Evolutionary conservation across 139 green algal genomes (phyloP).

Genomic region (Nannochloris sp.): DNA sequence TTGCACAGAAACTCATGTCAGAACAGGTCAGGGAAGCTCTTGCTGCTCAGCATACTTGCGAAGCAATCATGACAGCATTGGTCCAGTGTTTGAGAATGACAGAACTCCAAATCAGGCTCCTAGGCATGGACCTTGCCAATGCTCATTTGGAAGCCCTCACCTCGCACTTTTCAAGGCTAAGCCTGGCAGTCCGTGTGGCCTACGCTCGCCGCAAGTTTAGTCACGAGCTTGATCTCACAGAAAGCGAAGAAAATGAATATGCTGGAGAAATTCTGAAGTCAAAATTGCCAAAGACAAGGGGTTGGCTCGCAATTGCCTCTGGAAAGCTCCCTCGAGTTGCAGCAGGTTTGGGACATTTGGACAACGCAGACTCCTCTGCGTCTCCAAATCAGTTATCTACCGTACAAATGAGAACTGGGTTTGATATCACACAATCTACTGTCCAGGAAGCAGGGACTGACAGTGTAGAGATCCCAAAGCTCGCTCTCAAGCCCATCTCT

Average conservation of each 20-base stretch:
- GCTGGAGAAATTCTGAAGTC: neutral
- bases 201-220: conserved; percentile 29
- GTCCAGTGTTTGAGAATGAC: conserved; percentile 47
- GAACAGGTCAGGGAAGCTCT: neutral
- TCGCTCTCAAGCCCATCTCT: conserved; percentile 3
- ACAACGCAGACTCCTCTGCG: neutral
- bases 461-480: too few relatives aligned
- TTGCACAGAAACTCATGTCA: neutral
- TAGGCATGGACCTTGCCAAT: conserved; percentile 75
- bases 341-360: neutral
- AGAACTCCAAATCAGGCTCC: conserved; percentile 55
- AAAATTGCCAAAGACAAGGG: conserved; percentile 24
- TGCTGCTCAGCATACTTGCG: neutral
- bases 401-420: too few relatives aligned
- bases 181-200: neutral
- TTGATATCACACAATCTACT: too few relatives aligned
- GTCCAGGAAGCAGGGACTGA: too few relatives aligned
- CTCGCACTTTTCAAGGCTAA: neutral
- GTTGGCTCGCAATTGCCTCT: conserved; percentile 33
- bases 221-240: neutral
- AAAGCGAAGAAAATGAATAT: neutral
- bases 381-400: neutral
- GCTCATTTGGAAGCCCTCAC: conserved; percentile 11
- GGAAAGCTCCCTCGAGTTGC: conserved; percentile 29
- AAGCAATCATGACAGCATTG: conserved; percentile 20